Base-by-base conservation (phyloP, 1,139 yeast species). In the Pneumocystis sp. region DNA sequence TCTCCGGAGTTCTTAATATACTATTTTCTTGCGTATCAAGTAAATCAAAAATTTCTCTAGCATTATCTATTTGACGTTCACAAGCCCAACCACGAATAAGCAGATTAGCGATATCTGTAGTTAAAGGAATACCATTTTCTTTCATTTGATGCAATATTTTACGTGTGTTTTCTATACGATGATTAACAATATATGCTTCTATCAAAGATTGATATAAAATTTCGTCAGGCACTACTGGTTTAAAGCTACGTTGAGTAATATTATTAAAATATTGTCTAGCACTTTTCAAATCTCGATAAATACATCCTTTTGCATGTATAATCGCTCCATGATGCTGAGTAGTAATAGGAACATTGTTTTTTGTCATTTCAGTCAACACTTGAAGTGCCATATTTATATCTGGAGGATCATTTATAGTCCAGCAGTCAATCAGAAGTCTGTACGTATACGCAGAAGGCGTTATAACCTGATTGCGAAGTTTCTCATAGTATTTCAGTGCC, bases 241-340 rank as follows among this genome's bases (percentile, higher is more conserved):
- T 59, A 59, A 59, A 59, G 31, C 7, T 25, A 12, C 57, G 57
- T 15, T 31, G 15, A 39, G 45, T 42, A 59, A 59, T 59, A 17
- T n/a, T 12, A 10, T 72, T 68, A 67, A 76, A 78, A 65, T 76
- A 77, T 63, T 70, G 70, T 50, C 72, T 69, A 8, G 80, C 80
- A 1, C 75, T 71, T 2, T 69, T 71, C 12, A 78, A 67, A 63
- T 77, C 76, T 17, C 68, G 68, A 67, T 70, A 66, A 17, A 72
- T 71, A 10, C 77, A 78, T 1, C 81, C 81, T 12, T 79, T 74
- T 15, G 79, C 79, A 29, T 72, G 72, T 44, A 78, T 69, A 61
- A 78, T 69, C 1, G 80, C 74, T 2, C 80, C 79, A 61, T 75
- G 75, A 66, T 79, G 81, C 69, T 73, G 74, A 31, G 75, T 56